phyloP scores from a whole-genome alignment of 2,329 filamentous ascomycete genomes.

The Pyrenophora graminea region DNA sequence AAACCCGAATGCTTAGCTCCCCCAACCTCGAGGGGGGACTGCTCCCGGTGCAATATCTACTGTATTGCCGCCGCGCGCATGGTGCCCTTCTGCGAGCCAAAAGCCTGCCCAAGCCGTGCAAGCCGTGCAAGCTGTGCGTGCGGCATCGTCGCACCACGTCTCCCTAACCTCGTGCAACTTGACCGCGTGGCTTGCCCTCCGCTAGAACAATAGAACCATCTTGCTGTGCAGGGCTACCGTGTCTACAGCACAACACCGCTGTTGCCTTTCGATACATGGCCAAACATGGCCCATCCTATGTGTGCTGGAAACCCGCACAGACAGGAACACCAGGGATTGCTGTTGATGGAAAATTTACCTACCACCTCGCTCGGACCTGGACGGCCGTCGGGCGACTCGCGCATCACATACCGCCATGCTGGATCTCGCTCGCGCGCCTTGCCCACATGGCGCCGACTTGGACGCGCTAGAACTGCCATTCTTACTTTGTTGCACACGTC shows the following conservation, averaged over 20 bases:
- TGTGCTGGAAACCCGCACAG: conserved; percentile 10
- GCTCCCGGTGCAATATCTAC: conserved; percentile 3
- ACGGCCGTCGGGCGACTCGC: conserved; percentile 33
- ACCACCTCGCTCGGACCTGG: conserved; percentile 21
- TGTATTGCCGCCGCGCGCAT: conserved; percentile 8
- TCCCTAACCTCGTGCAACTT: conserved; percentile 2
- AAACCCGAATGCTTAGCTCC: conserved; percentile 1
- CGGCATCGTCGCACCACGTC: neutral
- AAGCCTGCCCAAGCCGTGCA: neutral
- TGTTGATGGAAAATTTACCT: conserved; percentile 41
- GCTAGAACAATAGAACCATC: conserved; percentile 7
- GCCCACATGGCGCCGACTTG: neutral
- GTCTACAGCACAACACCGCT: neutral
- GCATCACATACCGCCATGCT: conserved; percentile 28
- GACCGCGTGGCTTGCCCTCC: conserved; percentile 25
- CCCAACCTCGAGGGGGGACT: neutral
- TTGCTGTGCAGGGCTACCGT: conserved; percentile 1
- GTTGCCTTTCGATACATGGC: neutral
- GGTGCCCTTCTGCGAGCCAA: neutral
- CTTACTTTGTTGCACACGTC: neutral
- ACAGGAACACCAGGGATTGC: conserved; percentile 29
- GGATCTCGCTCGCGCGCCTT: conserved; percentile 22
- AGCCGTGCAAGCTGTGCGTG: too few relatives aligned
- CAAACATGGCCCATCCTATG: neutral
- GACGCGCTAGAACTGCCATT: neutral